Evolutionary conservation across 441 rosid species (phyloP).

Genomic region (Syzygium malaccense): DNA sequence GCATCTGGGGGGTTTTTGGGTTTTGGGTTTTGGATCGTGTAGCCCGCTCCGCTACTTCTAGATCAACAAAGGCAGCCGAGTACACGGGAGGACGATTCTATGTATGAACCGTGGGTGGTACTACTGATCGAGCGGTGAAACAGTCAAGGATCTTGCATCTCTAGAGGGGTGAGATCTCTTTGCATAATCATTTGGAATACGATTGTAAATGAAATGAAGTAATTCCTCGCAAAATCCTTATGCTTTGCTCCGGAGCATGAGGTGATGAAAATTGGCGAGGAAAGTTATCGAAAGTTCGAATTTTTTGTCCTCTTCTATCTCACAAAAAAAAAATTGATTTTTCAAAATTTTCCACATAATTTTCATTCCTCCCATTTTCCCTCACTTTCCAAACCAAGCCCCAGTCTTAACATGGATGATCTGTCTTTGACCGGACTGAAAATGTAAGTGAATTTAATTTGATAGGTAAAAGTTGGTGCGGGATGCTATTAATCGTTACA

Average conservation of each 20-base stretch:
- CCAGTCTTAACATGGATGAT: neutral
- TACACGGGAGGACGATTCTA: neutral
- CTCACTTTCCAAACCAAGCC: neutral
- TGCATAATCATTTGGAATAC: neutral
- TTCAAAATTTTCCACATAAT: neutral
- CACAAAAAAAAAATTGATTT: neutral
- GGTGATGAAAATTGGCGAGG: neutral
- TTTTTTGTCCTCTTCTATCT: neutral
- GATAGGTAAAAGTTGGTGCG: neutral
- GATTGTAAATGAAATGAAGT: rapidly evolving
- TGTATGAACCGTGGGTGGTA: neutral
- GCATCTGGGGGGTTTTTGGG: neutral
- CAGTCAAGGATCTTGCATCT: neutral
- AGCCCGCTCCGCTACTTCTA: neutral
- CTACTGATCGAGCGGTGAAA: neutral
- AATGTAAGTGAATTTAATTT: neutral
- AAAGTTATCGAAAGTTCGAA: neutral
- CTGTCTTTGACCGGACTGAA: neutral
- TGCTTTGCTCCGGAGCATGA: neutral
- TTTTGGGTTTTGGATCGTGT: neutral
- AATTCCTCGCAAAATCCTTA: neutral
- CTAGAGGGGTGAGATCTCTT: neutral
- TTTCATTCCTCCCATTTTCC: neutral
- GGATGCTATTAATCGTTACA: neutral
- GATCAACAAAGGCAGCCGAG: neutral